These are phyloP conservation scores for Penicillium sp. DNA, from an alignment of 2,329 filamentous ascomycete species.

Conservation along the genomic window DNA sequence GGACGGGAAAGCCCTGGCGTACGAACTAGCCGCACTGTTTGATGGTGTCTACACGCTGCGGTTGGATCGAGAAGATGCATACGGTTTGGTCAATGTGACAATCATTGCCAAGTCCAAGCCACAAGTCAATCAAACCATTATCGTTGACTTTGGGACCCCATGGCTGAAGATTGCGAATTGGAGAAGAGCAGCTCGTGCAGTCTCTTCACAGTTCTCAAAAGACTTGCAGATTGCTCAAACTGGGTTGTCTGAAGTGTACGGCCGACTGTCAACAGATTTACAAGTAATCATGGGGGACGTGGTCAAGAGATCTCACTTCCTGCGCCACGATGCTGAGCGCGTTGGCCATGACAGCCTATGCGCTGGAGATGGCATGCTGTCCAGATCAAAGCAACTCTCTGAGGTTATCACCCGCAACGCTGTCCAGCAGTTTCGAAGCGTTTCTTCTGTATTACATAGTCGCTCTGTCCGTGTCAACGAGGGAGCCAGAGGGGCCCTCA, in stretches of 20 bases:
- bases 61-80: slow-evolving; percentile 50
- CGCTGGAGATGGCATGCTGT: slow-evolving; percentile 26
- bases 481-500: slow-evolving; percentile 28
- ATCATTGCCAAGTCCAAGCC: slow-evolving; percentile 42
- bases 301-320: slow-evolving; percentile 34
- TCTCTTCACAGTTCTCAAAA: slow-evolving; percentile 37
- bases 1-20: slow-evolving; percentile 40
- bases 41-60: slow-evolving; percentile 55
- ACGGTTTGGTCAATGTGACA: slow-evolving; percentile 51
- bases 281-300: slow-evolving; percentile 40
- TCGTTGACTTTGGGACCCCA: slow-evolving; percentile 46
- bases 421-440: slow-evolving; percentile 31
- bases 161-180: slow-evolving; percentile 50
- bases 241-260: slow-evolving; percentile 38
- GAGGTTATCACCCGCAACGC: slow-evolving; percentile 32
- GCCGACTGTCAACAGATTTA: slow-evolving; percentile 39
- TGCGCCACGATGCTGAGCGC: slow-evolving; percentile 31
- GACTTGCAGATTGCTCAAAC: slow-evolving; percentile 41
- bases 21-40: slow-evolving; percentile 52
- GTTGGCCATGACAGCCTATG: slow-evolving; percentile 27
- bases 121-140: slow-evolving; percentile 34
- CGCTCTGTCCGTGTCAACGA: slow-evolving; percentile 29
- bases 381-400: slow-evolving; percentile 36
- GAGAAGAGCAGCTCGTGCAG: slow-evolving; percentile 41
- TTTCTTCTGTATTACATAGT: slow-evolving; percentile 32